Conservation (phyloP, 2,329 filamentous ascomycete genomes). For the Alternaria atra region DNA sequence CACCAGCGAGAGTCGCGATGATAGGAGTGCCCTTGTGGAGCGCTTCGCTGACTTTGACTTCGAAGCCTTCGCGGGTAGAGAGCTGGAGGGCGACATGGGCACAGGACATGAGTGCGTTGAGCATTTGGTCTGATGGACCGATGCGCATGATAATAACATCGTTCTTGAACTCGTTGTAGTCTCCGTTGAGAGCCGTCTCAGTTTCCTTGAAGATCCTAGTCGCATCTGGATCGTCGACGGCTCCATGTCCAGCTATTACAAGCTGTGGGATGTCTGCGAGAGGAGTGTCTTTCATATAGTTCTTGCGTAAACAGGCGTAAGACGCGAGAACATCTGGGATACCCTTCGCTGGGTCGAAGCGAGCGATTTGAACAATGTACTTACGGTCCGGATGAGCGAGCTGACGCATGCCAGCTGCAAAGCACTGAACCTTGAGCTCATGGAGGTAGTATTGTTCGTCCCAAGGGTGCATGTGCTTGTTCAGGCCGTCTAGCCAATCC, state of each 20-base stretch:
- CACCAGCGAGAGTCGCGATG: conserved; percentile 78
- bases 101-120: conserved; percentile 78
- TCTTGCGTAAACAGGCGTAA: conserved; percentile 75
- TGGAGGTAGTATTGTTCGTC: conserved; percentile 77
- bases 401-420: conserved; percentile 67
- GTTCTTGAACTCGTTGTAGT: conserved; percentile 59
- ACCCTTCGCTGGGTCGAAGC: conserved; percentile 85
- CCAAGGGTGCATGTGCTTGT: conserved; percentile 76
- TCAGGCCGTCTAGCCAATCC: conserved; percentile 84
- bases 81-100: conserved; percentile 79
- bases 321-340: conserved; percentile 79
- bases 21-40: conserved; percentile 81
- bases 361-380: conserved; percentile 82
- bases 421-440: conserved; percentile 72
- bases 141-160: conserved; percentile 80
- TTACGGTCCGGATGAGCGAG: conserved; percentile 68
- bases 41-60: conserved; percentile 86
- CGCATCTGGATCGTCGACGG: conserved; percentile 82
- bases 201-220: conserved; percentile 76
- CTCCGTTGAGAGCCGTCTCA: conserved; percentile 70
- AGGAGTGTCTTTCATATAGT: conserved; percentile 62
- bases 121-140: conserved; percentile 79
- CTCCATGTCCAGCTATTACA: conserved; percentile 79
- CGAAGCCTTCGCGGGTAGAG: conserved; percentile 83
- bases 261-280: conserved; percentile 71